phyloP scores from a whole-genome alignment of 129 eudicot species.

The Apium graveolens region DNA sequence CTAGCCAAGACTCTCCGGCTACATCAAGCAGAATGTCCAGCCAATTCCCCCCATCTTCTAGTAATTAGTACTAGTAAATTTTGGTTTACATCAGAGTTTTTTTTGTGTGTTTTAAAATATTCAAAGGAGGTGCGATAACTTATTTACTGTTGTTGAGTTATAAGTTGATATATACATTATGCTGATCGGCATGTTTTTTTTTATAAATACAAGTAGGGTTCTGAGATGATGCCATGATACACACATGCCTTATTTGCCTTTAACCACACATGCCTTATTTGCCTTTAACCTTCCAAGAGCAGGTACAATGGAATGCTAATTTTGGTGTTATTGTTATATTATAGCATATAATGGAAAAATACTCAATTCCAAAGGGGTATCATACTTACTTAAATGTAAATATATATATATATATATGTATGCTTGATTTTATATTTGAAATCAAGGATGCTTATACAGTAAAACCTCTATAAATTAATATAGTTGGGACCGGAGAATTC shows the following conservation, averaged over 20 bases:
- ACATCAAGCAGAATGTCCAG: conserved; percentile 16
- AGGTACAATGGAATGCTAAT: too few relatives aligned
- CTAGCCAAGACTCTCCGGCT: background rate
- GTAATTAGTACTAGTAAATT: conserved; percentile 1
- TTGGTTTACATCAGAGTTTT: background rate
- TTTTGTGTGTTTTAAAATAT: background rate
- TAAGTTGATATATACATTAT: background rate
- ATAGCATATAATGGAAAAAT: too few relatives aligned
- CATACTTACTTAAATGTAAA: too few relatives aligned
- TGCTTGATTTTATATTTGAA: too few relatives aligned
- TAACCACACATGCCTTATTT: too few relatives aligned
- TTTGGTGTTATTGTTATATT: too few relatives aligned
- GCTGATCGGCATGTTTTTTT: background rate
- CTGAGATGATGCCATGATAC: background rate
- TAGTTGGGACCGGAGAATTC: too few relatives aligned
- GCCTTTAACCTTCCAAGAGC: too few relatives aligned
- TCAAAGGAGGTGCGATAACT: background rate
- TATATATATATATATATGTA: too few relatives aligned
- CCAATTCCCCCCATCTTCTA: conserved; percentile 13
- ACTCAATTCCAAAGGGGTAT: too few relatives aligned
- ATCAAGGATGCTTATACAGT: too few relatives aligned
- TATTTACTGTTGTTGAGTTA: background rate
- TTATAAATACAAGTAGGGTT: background rate
- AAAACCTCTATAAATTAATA: too few relatives aligned
- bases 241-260: background rate